These are phyloP conservation scores for Bremia lactucae DNA, from an alignment of 352 stramenopile species.

Conservation along the genomic window DNA sequence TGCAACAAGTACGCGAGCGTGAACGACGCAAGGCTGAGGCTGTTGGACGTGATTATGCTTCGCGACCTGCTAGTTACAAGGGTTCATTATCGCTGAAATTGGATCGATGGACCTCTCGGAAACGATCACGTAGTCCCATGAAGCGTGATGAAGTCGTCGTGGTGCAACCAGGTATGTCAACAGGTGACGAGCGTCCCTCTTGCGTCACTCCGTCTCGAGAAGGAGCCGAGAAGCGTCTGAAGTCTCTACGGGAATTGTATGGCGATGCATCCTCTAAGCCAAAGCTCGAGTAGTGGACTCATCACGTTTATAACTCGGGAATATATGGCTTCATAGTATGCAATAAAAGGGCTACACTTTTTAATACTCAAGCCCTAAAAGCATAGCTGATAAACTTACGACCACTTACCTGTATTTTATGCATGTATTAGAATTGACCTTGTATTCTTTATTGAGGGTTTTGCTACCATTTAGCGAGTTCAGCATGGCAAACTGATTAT, in stretches of 20 bases:
- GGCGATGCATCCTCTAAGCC: constrained; percentile 56
- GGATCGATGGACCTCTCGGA: constrained; percentile 76
- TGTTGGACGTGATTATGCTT: constrained; percentile 84
- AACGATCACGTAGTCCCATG: constrained; percentile 52
- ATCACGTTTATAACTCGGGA: too few relatives aligned
- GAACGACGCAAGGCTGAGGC: constrained; percentile 86
- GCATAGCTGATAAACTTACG: too few relatives aligned
- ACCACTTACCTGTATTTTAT: too few relatives aligned
- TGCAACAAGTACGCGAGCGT: constrained; percentile 87
- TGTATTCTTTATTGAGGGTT: too few relatives aligned
- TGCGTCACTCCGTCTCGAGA: constrained; percentile 22
- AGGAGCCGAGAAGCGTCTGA: constrained; percentile 42
- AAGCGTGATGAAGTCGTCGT: constrained; percentile 47
- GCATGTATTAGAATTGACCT: too few relatives aligned
- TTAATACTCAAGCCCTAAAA: too few relatives aligned
- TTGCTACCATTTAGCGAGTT: too few relatives aligned
- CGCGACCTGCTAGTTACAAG: constrained; percentile 88
- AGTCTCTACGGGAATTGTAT: constrained; percentile 67
- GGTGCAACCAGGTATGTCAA: constrained; percentile 24
- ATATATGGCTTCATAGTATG: too few relatives aligned
- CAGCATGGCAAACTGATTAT: too few relatives aligned
- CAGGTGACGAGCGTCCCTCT: constrained; percentile 11
- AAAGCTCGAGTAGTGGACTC: constrained; percentile 22
- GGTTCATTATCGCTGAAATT: constrained; percentile 87
- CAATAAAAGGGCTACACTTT: too few relatives aligned